Base-by-base conservation (phyloP, 768 basidiomycete species). In the Suillus lakei region DNA sequence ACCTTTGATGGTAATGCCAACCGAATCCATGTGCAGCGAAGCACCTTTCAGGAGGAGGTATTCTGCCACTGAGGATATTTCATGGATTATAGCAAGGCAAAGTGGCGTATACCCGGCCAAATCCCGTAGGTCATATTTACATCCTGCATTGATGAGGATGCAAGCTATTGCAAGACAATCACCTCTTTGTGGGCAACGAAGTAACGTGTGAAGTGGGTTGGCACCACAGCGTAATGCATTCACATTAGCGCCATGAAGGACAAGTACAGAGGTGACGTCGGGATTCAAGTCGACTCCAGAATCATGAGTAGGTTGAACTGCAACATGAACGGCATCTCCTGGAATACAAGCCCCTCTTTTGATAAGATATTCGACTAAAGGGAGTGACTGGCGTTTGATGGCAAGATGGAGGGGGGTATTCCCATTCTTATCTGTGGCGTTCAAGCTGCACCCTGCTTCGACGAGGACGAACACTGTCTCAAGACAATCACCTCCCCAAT, bases 321-420 rank as follows among this genome's bases (percentile, higher is more conserved):
- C 60, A 50, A 1, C 4, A 12, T 61, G 43, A 13, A 61, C n/a
- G 21, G 48, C n/a, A 23, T 61, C 60, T 23, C 0, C 28, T 5
- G 58, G 58, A 9, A 60, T 4, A 13, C 36, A 9, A 10, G 63
- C 63, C 5, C 56, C 63, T 61, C 32, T 53, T 36, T 30, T 0
- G 62, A 63, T 50, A 9, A 63, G 26, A 58, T 63, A 63, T n/a
- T 39, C 48, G 13, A 63, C 34, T 23, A 63, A n/a, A 21, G 34
- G n/a, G 23, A 30, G 26, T 1, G 32, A 63, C 18, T 51, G 48
- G 12, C 21, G 26, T 3, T 18, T 34, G 26, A 41, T 43, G 3
- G 63, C 63, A 32, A 64, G 36, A 0, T 64, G 63, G 18, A 60
- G 30, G 1, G 63, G 36, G 8, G 55, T 26, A 3, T 55, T 26